Base-by-base conservation (phyloP, 176 grass and related monocot species). In the Hordeum marinum region DNA sequence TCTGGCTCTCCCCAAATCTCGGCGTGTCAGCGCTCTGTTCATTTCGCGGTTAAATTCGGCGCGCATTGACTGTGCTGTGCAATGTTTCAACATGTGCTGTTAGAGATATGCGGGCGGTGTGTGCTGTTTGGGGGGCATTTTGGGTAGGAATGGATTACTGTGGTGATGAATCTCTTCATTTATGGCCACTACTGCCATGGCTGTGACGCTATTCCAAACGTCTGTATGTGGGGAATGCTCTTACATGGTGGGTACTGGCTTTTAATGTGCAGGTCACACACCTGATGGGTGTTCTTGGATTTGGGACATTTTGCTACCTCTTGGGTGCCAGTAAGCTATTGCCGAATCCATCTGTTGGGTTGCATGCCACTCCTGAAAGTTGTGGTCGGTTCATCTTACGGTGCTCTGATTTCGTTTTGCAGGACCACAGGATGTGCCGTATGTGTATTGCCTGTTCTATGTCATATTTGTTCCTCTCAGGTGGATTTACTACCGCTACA, bases 401-500 rank as follows among this genome's bases (percentile, higher is more conserved):
- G 46, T 63, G 63, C 27, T 81, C 25, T 72, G 58, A 4, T 41
- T 68, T 54, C 86, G 31, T 60, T 80, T 68, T 79, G 41, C 83
- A 99, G 90, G 93, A 84, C 93, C 96, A 66, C 91, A 99, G 35
- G 96, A 99, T 86, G 63, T 99, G 60, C 90, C 91, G 0, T 99
- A 99, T 87, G 94, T 91, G 84, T 99, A 99, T 34, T 94, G 91
- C 83, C 75, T 92, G n/a, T 99, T 99, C 86, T 96, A 94, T 90
- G 69, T 99, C 79, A 89, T 89, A 48, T 99, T 99, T 7, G 93
- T 99, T 63, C 96, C 93, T 36, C 96, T 98, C 5, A 87, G 93
- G 46, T 98, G 96, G 96, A 95, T 98, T 41, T 98, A 98, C 84
- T 98, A 98, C 42, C 89, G 90, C 59, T 98, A 96, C 78, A 98